phyloP scores from a whole-genome alignment of 495 filamentous ascomycete genomes.

The Podospora anserina region DNA sequence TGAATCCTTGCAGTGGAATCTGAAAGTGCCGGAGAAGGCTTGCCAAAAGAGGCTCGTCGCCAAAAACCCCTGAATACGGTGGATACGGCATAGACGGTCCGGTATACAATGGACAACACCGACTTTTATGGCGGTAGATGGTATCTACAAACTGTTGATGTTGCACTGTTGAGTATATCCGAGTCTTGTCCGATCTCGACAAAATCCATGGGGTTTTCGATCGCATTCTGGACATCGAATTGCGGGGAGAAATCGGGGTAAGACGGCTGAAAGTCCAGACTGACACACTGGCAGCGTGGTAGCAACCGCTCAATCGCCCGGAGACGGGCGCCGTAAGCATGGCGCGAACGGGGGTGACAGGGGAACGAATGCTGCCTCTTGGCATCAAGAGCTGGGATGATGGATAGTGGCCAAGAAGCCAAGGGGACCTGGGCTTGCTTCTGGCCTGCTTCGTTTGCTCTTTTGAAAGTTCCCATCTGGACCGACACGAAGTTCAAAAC shows the following conservation, averaged over 20 bases:
- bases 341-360: not conserved
- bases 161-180: not conserved
- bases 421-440: not conserved
- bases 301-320: not conserved
- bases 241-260: not conserved
- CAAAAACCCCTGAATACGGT: not conserved
- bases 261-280: not conserved
- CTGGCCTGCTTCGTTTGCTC: not conserved
- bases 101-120: not conserved
- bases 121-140: not conserved
- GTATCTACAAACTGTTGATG: not conserved
- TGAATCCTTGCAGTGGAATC: not conserved
- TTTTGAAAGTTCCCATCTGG: not conserved
- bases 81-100: not conserved
- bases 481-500: slow-evolving; percentile 2
- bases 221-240: not conserved
- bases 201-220: not conserved
- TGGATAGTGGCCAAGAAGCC: slow-evolving; percentile 2
- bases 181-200: slow-evolving; percentile 5
- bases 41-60: not conserved
- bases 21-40: not conserved
- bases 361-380: not conserved
- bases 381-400: not conserved
- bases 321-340: not conserved
- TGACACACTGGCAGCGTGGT: not conserved